These are phyloP conservation scores for Zymoseptoria tritici DNA, from an alignment of 2,329 filamentous ascomycete genomes.

Conservation along the genomic window DNA sequence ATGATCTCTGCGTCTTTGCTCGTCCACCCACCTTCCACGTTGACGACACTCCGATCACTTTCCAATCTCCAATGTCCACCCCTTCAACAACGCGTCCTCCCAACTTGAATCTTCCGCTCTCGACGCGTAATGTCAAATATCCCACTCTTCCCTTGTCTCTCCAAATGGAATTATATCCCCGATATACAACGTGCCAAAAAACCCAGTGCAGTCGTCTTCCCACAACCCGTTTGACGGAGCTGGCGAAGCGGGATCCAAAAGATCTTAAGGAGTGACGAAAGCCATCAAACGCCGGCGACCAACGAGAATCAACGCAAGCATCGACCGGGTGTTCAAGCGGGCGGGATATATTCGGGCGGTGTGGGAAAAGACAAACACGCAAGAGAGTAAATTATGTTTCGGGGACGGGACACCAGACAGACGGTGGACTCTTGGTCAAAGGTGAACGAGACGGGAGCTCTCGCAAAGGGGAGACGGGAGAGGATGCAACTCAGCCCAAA, in stretches of 20 bases:
- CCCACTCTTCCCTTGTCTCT: neutral
- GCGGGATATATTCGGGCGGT: neutral
- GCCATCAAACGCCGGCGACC: neutral
- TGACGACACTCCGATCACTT: constrained; percentile 3
- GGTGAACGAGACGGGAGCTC: neutral
- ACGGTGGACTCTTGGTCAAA: neutral
- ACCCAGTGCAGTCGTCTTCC: neutral
- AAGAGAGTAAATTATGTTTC: neutral
- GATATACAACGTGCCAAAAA: neutral
- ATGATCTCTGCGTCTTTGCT: neutral
- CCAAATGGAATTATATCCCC: neutral
- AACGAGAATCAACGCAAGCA: neutral
- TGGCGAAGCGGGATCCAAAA: too few species aligned
- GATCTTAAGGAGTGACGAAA: neutral
- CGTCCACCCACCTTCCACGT: constrained; percentile 11
- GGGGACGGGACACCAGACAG: neutral
- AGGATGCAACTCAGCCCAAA: neutral
- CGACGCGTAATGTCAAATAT: constrained; percentile 4
- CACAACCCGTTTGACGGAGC: neutral
- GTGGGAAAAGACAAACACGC: neutral
- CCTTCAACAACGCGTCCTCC: neutral
- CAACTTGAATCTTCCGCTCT: neutral
- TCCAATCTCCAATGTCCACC: neutral
- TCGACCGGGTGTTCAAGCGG: too few species aligned
- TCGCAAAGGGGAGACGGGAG: neutral